Evolutionary conservation across 2,329 filamentous ascomycete species (phyloP).

Genomic region (Dothistroma pini): DNA sequence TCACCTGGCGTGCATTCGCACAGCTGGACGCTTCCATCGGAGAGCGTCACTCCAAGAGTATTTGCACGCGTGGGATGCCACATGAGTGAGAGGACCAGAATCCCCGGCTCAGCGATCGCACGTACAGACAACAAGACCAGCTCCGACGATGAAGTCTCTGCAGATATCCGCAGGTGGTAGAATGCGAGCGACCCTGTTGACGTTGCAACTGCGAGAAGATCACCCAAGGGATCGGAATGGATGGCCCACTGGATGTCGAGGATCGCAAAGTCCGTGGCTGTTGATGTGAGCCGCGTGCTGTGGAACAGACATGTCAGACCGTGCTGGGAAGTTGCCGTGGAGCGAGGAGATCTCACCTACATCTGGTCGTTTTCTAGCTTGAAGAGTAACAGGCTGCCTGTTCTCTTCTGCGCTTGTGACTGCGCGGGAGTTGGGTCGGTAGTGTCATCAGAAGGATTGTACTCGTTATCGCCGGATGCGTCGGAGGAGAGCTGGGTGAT

Average conservation of each 20-base stretch:
- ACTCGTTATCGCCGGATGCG: constrained; percentile 14
- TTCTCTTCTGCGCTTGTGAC: constrained; percentile 45
- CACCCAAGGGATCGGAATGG: constrained; percentile 30
- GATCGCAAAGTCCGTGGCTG: constrained; percentile 40
- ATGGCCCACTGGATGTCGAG: constrained; percentile 82
- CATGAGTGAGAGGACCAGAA: constrained; percentile 67
- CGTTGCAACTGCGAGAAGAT: constrained; percentile 68
- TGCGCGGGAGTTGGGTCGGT: background rate
- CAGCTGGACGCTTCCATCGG: constrained; percentile 57
- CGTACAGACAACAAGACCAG: constrained; percentile 25
- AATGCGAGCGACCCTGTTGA: constrained; percentile 70
- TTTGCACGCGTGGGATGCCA: constrained; percentile 62
- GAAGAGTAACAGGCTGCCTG: constrained; percentile 70
- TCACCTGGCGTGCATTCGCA: constrained; percentile 18
- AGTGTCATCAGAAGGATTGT: constrained; percentile 3
- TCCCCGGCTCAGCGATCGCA: constrained; percentile 52
- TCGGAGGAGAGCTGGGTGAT: background rate
- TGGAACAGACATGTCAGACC: constrained; percentile 28
- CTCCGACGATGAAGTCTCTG: constrained; percentile 34
- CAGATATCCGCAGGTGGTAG: constrained; percentile 47
- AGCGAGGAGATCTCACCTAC: constrained; percentile 47
- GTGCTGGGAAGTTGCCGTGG: background rate
- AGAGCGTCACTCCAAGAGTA: constrained; percentile 67
- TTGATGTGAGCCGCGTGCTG: constrained; percentile 21
- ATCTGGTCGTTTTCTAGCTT: constrained; percentile 49